A percentile compares a stretch with the other conserved stretches of the same genome.
phyloP scores from a whole-genome alignment of 495 filamentous ascomycete genomes.

The Penicillium cinerascens region DNA sequence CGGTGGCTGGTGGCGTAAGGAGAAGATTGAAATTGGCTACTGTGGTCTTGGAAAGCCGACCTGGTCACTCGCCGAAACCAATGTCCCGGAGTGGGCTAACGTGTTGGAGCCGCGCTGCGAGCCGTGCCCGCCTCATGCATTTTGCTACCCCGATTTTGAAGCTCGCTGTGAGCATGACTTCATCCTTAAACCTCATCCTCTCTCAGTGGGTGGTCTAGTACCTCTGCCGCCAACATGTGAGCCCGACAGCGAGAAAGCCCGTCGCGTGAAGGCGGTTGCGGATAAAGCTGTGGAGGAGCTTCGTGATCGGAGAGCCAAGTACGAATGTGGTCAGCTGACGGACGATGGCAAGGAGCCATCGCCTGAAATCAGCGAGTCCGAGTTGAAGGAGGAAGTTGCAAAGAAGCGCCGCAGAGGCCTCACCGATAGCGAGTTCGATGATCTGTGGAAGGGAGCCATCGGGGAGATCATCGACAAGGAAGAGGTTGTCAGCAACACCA shows the following conservation, averaged over 20 bases:
- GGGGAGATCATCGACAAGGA: conserved; percentile 80
- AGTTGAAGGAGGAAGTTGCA: conserved; percentile 69
- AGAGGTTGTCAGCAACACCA: conserved; percentile 66
- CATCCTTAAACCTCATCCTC: conserved; percentile 76
- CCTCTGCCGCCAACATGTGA: conserved; percentile 92
- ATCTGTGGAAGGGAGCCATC: conserved; percentile 82
- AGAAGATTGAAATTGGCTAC: conserved; percentile 92
- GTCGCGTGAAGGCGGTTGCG: conserved; percentile 79
- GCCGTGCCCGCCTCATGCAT: conserved; percentile 86
- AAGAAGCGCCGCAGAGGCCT: conserved; percentile 73
- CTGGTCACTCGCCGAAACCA: conserved; percentile 48
- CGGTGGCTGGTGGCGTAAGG: conserved; percentile 80
- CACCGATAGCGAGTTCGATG: conserved; percentile 84
- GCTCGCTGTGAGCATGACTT: conserved; percentile 84
- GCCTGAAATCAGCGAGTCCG: conserved; percentile 67
- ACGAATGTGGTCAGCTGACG: conserved; percentile 78
- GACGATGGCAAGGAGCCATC: conserved; percentile 57
- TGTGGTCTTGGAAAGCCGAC: conserved; percentile 78
- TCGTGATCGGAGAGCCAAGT: conserved; percentile 79
- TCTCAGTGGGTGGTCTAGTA: conserved; percentile 74
- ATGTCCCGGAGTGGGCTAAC: conserved; percentile 64
- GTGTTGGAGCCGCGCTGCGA: conserved; percentile 79
- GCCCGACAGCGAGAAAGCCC: conserved; percentile 87
- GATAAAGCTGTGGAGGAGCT: conserved; percentile 86
- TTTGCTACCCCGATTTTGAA: conserved; percentile 74